These are phyloP conservation scores for Cladophialophora psammophila DNA, from an alignment of 2,329 filamentous ascomycete genomes.

Conservation along the genomic window DNA sequence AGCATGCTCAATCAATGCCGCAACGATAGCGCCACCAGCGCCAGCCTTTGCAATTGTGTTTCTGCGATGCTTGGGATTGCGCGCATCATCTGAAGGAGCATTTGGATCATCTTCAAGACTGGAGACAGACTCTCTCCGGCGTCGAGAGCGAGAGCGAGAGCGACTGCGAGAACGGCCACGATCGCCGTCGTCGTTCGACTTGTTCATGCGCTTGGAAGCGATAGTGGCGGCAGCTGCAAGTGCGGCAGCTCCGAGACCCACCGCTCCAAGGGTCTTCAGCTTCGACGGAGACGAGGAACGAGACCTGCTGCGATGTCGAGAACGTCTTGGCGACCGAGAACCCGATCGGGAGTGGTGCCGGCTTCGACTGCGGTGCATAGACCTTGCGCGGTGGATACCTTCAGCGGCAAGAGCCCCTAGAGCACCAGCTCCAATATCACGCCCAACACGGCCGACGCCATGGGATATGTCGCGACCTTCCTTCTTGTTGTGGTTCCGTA, in stretches of 20 bases:
- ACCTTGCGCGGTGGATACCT: constrained; percentile 60
- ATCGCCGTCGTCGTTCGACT: constrained; percentile 55
- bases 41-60: constrained; percentile 68
- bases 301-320: constrained; percentile 44
- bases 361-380: constrained; percentile 58
- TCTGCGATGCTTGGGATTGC: constrained; percentile 59
- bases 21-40: constrained; percentile 67
- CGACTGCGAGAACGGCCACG: constrained; percentile 56
- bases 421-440: constrained; percentile 66
- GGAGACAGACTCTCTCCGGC: constrained; percentile 29
- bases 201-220: constrained; percentile 61
- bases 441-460: constrained; percentile 56
- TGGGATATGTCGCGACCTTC: constrained; percentile 63
- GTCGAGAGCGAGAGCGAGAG: constrained; percentile 43
- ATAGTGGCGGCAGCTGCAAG: constrained; percentile 67
- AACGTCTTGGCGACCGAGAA: constrained; percentile 44
- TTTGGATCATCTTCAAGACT: constrained; percentile 37
- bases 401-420: constrained; percentile 68
- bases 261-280: constrained; percentile 60
- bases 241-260: constrained; percentile 63
- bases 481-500: constrained; percentile 65
- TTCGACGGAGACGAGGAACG: constrained; percentile 48
- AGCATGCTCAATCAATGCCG: constrained; percentile 65
- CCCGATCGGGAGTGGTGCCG: constrained; percentile 49
- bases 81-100: constrained; percentile 44